These are phyloP conservation scores for Chytriomyces sp. DNA, from an alignment of 192 early-diverging fungal species.

Conservation along the genomic window DNA sequence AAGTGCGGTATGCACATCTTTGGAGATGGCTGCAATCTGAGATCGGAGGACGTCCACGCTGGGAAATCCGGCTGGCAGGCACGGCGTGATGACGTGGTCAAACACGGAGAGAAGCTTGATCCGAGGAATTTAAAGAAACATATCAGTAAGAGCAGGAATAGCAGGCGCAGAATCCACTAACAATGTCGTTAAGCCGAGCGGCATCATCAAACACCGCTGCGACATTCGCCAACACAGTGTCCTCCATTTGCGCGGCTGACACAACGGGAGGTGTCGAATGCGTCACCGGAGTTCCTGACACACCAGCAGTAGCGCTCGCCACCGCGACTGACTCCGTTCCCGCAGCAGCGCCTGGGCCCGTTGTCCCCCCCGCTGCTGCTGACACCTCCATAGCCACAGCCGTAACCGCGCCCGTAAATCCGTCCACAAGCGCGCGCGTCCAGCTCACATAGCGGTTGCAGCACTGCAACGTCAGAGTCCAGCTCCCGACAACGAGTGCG, in stretches of 20 bases:
- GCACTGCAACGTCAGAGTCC: constrained; percentile 24
- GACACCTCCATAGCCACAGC: no score
- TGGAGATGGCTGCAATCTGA: neutral
- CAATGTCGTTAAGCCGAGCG: neutral
- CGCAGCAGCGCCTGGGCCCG: no score
- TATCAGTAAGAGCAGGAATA: neutral
- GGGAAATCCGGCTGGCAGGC: constrained; percentile 10
- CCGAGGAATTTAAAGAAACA: no score
- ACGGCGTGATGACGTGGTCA: neutral
- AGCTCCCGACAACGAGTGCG: constrained; percentile 3
- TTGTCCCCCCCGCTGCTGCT: no score
- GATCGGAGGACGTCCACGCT: constrained; percentile 2
- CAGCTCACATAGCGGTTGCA: constrained; percentile 18
- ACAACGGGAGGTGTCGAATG: constrained; percentile 2
- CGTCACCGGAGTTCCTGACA: neutral
- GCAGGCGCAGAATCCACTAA: neutral
- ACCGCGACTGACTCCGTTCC: neutral
- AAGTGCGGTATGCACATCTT: neutral
- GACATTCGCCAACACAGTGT: constrained; percentile 32
- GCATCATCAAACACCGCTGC: constrained; percentile 44
- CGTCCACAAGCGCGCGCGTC: no score
- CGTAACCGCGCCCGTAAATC: no score
- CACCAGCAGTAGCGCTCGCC: neutral
- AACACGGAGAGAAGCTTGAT: no score
- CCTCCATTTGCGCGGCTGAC: constrained; percentile 22